These are phyloP conservation scores for Conidiobolus incongruus DNA, from an alignment of 371 early-diverging fungal species.

Conservation along the genomic window DNA sequence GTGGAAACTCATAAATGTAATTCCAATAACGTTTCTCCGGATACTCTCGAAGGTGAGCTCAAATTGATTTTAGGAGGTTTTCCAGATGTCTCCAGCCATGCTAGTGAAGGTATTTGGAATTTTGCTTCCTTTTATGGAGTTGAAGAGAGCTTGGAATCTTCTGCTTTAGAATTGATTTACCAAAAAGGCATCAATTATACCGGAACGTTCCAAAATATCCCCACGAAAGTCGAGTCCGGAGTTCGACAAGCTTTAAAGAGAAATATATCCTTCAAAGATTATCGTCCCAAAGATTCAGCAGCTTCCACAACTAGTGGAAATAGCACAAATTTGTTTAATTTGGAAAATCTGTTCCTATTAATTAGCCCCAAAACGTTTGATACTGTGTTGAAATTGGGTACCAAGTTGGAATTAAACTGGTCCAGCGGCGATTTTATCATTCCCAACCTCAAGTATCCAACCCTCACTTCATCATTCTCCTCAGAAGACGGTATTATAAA, in stretches of 20 bases:
- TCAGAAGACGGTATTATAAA: background rate
- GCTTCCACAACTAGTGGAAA: too few species aligned
- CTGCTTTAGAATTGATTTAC: constrained; percentile 23
- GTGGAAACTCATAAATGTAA: constrained; percentile 27
- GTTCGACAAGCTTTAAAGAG: too few species aligned
- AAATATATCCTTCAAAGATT: too few species aligned
- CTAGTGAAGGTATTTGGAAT: constrained; percentile 25
- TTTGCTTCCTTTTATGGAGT: constrained; percentile 41
- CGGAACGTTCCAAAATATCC: constrained; percentile 32
- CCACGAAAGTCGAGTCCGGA: constrained; percentile 2
- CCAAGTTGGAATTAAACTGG: too few species aligned
- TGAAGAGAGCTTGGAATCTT: constrained; percentile 27
- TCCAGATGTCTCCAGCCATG: constrained; percentile 7
- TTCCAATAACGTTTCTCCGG: constrained; percentile 16
- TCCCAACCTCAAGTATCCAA: too few species aligned
- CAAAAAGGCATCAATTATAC: constrained; percentile 33
- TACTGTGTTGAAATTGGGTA: too few species aligned
- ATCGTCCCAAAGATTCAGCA: too few species aligned
- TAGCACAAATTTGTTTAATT: too few species aligned
- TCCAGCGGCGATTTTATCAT: too few species aligned
- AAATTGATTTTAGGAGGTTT: constrained; percentile 15
- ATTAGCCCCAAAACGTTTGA: too few species aligned
- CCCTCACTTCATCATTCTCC: too few species aligned
- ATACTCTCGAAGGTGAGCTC: constrained; percentile 14
- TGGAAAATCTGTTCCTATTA: too few species aligned